Conservation (phyloP, 345 rosid species). For the Corymbia maculata region DNA sequence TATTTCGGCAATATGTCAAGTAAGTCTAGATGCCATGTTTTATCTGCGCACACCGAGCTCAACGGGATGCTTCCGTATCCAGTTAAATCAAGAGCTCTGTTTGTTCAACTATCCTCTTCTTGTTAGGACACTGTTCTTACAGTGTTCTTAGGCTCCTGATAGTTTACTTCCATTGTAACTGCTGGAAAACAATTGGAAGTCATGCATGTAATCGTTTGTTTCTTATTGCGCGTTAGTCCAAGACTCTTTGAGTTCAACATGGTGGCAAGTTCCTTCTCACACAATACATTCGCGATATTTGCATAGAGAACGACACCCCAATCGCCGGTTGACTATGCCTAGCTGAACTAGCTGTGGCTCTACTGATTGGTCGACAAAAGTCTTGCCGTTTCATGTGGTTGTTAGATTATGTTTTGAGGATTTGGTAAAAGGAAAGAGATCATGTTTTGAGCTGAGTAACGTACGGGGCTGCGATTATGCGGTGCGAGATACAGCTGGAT, state of each 20-base stretch:
- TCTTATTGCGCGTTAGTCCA: background rate
- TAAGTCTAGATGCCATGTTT: background rate
- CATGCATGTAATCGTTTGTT: background rate
- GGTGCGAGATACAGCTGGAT: background rate
- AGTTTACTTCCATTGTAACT: background rate
- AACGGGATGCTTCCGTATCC: background rate
- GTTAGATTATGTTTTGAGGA: background rate
- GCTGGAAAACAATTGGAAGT: background rate
- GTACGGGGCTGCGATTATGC: background rate
- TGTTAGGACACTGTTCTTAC: background rate
- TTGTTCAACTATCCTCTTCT: background rate
- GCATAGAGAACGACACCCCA: background rate
- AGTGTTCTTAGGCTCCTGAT: background rate
- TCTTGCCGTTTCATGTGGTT: background rate
- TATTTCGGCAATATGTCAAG: background rate
- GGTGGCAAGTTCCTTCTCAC: background rate
- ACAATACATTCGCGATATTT: background rate
- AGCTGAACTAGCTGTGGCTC: background rate
- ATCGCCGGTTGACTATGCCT: background rate
- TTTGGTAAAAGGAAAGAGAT: background rate
- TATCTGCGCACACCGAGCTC: background rate
- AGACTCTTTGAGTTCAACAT: background rate
- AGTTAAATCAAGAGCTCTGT: background rate
- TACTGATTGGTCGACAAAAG: background rate
- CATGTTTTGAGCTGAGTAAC: background rate